Evolutionary conservation across 441 rosid genomes (phyloP).

Genomic region (Gossypium schwendimanii): DNA sequence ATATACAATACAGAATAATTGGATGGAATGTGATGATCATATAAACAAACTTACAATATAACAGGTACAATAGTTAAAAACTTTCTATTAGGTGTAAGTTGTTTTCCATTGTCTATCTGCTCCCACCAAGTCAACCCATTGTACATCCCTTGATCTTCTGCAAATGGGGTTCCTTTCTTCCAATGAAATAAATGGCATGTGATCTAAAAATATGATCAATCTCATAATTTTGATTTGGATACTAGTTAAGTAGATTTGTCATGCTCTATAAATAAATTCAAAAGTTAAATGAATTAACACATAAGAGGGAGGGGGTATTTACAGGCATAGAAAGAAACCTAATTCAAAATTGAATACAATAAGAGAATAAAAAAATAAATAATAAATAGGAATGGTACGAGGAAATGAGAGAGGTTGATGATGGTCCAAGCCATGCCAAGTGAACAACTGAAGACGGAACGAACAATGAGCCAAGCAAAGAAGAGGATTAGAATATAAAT

Average conservation of each 20-base stretch:
- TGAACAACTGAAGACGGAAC: slow-evolving; percentile 66
- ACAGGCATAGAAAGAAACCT: background rate
- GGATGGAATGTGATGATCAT: background rate
- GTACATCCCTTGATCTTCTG: slow-evolving; percentile 93
- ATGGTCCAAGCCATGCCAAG: slow-evolving; percentile 92
- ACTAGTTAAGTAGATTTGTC: background rate
- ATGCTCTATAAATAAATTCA: background rate
- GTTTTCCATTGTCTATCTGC: slow-evolving; percentile 82
- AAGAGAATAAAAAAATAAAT: background rate
- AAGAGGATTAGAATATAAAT: slow-evolving; percentile 66
- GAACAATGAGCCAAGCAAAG: slow-evolving; percentile 67
- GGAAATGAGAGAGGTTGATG: slow-evolving; percentile 72
- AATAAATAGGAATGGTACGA: slow-evolving; percentile 27
- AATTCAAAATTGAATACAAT: background rate
- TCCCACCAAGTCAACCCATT: slow-evolving; percentile 95
- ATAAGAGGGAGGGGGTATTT: background rate
- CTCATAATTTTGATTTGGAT: background rate
- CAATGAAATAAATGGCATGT: slow-evolving; percentile 90
- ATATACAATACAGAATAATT: background rate
- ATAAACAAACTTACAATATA: slow-evolving; percentile 50
- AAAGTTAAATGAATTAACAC: background rate
- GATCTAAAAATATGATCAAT: slow-evolving; percentile 36
- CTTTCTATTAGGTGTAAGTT: slow-evolving; percentile 85
- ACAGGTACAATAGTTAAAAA: slow-evolving; percentile 82
- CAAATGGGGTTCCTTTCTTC: slow-evolving; percentile 98